Percentiles rank a stretch among this genome's conserved stretches.
These are phyloP conservation scores for Eucalyptus erythrocorys DNA, from an alignment of 345 rosid genomes.

Conservation along the genomic window DNA sequence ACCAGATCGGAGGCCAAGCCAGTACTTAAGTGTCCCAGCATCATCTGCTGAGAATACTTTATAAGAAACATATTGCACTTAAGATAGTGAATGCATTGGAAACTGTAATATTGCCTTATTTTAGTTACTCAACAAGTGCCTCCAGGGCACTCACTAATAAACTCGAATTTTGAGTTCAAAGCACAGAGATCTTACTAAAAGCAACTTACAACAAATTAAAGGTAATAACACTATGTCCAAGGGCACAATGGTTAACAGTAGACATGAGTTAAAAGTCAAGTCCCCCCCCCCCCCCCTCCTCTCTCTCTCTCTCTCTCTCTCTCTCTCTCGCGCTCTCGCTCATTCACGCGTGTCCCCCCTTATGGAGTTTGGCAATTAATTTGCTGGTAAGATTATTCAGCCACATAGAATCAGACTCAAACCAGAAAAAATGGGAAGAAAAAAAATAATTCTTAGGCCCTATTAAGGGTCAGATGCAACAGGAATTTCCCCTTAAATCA, in stretches of 20 bases:
- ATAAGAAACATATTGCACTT: not conserved
- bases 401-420: too few species aligned
- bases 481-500: too few species aligned
- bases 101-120: not conserved
- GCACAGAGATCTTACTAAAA: not conserved
- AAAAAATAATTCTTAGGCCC: too few species aligned
- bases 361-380: too few species aligned
- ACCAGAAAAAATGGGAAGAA: too few species aligned
- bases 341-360: too few species aligned
- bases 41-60: not conserved
- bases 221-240: not conserved
- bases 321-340: too few species aligned
- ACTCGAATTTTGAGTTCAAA: not conserved
- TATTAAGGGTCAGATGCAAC: too few species aligned
- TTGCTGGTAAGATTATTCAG: too few species aligned
- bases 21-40: not conserved
- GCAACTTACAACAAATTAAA: not conserved
- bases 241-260: not conserved
- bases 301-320: not conserved
- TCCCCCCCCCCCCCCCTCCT: rapidly evolving
- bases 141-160: not conserved
- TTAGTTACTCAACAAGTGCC: not conserved
- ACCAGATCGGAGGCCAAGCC: not conserved
- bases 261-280: not conserved
- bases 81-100: not conserved